A percentile compares a stretch with the other conserved stretches of the same genome.
Evolutionary conservation across 2,329 filamentous ascomycete species (phyloP).

Genomic region (Penicillium sp.): DNA sequence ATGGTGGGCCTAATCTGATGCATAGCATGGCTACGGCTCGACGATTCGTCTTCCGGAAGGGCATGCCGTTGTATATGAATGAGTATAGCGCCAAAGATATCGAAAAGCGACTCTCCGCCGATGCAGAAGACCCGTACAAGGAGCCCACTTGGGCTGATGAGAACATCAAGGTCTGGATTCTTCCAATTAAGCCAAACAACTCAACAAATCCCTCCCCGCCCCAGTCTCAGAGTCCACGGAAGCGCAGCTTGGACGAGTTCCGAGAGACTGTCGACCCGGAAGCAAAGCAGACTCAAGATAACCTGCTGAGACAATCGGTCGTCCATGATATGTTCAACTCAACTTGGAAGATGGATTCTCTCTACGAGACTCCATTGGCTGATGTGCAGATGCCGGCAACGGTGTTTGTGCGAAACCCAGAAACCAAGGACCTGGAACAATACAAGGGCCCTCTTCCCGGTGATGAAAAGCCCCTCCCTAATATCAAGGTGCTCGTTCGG

Average conservation of each 20-base stretch:
- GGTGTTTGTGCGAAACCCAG: slow-evolving; percentile 68
- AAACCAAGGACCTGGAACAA: slow-evolving; percentile 66
- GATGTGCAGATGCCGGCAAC: slow-evolving; percentile 70
- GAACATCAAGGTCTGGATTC: slow-evolving; percentile 81
- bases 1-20: slow-evolving; percentile 79
- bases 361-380: slow-evolving; percentile 68
- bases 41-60: slow-evolving; percentile 83
- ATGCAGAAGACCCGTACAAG: slow-evolving; percentile 32
- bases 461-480: slow-evolving; percentile 54
- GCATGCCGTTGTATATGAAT: slow-evolving; percentile 71
- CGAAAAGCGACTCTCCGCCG: slow-evolving; percentile 27
- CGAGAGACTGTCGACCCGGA: slow-evolving; percentile 25
- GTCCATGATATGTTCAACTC: slow-evolving; percentile 81
- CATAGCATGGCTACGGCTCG: slow-evolving; percentile 82
- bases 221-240: slow-evolving; percentile 42
- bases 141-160: slow-evolving; percentile 75
- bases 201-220: slow-evolving; percentile 32
- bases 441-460: slow-evolving; percentile 72
- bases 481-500: slow-evolving; percentile 73
- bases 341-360: slow-evolving; percentile 71
- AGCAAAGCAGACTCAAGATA: slow-evolving; percentile 41
- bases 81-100: slow-evolving; percentile 62
- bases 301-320: slow-evolving; percentile 62
- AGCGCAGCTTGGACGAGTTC: slow-evolving; percentile 57
- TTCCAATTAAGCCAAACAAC: slow-evolving; percentile 57